These are phyloP conservation scores for Xylogone sp. DNA, from an alignment of 2,329 filamentous ascomycete species.

Conservation along the genomic window DNA sequence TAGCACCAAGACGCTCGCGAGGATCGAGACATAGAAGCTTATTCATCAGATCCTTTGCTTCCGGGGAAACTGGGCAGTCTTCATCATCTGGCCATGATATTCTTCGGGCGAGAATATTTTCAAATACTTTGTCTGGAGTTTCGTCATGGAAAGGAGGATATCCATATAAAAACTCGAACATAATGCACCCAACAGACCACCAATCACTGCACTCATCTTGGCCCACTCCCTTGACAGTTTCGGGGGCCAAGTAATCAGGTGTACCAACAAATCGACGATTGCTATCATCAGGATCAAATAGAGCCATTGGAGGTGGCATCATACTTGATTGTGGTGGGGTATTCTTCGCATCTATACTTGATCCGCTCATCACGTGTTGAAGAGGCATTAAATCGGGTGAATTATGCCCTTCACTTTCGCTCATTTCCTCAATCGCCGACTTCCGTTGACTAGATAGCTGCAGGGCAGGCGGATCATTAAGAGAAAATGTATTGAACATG, in stretches of 20 bases:
- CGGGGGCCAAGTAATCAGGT: slow-evolving; percentile 92
- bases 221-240: slow-evolving; percentile 91
- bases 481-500: slow-evolving; percentile 77
- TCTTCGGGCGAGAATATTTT: slow-evolving; percentile 85
- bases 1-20: slow-evolving; percentile 76
- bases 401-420: slow-evolving; percentile 64
- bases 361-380: slow-evolving; percentile 43
- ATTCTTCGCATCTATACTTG: slow-evolving; percentile 46
- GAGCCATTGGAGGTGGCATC: slow-evolving; percentile 87
- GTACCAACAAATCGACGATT: slow-evolving; percentile 93
- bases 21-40: slow-evolving; percentile 84
- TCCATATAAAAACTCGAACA: slow-evolving; percentile 94
- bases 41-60: slow-evolving; percentile 94
- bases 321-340: slow-evolving; percentile 63
- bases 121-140: slow-evolving; percentile 90
- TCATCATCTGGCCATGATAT: slow-evolving; percentile 90
- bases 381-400: slow-evolving; percentile 75
- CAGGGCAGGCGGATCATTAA: slow-evolving; percentile 55
- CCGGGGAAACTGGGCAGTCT: slow-evolving; percentile 74
- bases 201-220: slow-evolving; percentile 99
- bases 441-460: slow-evolving; percentile 36
- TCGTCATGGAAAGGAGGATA: slow-evolving; percentile 89
- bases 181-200: slow-evolving; percentile 98
- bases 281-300: slow-evolving; percentile 93
- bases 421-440: slow-evolving; percentile 70